Conservation (phyloP, 257 asterid species). For the Ocimum tenuiflorum region DNA sequence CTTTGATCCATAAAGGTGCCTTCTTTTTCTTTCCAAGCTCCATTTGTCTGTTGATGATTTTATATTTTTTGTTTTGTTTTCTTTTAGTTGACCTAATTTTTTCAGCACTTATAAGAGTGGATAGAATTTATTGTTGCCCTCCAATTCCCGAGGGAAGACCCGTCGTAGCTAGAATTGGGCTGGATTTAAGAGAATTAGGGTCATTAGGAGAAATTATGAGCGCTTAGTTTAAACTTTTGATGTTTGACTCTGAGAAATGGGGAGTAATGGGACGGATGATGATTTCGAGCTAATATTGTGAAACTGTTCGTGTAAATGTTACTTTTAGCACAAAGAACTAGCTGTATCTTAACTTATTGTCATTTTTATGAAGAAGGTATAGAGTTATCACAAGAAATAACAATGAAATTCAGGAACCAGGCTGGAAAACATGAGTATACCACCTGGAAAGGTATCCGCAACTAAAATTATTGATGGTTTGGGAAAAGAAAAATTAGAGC, state of each 20-base stretch:
- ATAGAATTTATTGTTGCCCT: slow-evolving; percentile 6
- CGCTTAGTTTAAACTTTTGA: neutral
- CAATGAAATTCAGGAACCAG: too few relatives aligned
- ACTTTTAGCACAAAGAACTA: too few relatives aligned
- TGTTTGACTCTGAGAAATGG: neutral
- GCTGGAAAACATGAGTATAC: too few relatives aligned
- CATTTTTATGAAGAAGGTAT: too few relatives aligned
- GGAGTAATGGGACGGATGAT: neutral
- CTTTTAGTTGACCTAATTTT: slow-evolving; percentile 8
- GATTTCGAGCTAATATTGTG: neutral
- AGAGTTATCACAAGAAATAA: too few relatives aligned
- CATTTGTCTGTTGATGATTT: neutral
- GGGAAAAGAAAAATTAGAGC: too few relatives aligned
- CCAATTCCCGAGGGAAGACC: neutral
- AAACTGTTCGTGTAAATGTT: too few relatives aligned
- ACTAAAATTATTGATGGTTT: too few relatives aligned
- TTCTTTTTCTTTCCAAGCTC: neutral
- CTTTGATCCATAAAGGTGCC: slow-evolving; percentile 26
- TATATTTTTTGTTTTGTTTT: neutral
- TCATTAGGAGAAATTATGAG: neutral
- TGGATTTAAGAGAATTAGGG: neutral
- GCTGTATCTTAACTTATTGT: too few relatives aligned
- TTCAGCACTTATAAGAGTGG: neutral
- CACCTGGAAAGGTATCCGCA: too few relatives aligned
- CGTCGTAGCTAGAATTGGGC: neutral